These are phyloP conservation scores for Nigrograna mackinnonii DNA, from an alignment of 2,329 filamentous ascomycete species.

Conservation along the genomic window DNA sequence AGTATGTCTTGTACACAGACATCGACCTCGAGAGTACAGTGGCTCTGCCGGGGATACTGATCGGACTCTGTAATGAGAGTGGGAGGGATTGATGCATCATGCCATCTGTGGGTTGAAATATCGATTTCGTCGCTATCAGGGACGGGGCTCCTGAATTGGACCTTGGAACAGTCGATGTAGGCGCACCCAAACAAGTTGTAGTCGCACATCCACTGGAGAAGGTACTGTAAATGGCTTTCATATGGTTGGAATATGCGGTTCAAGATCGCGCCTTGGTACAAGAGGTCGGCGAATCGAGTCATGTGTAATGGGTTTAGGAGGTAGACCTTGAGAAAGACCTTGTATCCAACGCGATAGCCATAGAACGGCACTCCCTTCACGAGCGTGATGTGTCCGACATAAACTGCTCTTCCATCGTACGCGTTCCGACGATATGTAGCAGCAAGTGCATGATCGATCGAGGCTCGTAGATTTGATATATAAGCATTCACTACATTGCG, in stretches of 20 bases:
- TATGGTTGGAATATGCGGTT: constrained; percentile 85
- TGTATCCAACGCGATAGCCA: constrained; percentile 91
- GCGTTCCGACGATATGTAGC: constrained; percentile 80
- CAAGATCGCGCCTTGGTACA: constrained; percentile 87
- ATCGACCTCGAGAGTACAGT: constrained; percentile 89
- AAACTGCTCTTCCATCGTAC: constrained; percentile 69
- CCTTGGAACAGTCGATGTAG: constrained; percentile 74
- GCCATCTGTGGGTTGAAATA: constrained; percentile 72
- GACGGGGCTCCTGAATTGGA: constrained; percentile 75
- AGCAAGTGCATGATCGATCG: constrained; percentile 88
- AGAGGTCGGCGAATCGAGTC: constrained; percentile 82
- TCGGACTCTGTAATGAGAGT: constrained; percentile 64
- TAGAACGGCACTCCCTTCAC: constrained; percentile 96
- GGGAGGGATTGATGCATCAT: constrained; percentile 70
- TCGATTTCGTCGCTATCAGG: constrained; percentile 70
- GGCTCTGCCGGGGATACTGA: constrained; percentile 74
- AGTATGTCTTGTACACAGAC: constrained; percentile 85
- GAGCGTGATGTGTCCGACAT: constrained; percentile 87
- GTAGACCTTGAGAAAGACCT: constrained; percentile 91
- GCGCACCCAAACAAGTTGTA: constrained; percentile 96
- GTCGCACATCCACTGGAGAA: constrained; percentile 97
- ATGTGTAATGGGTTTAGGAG: constrained; percentile 85
- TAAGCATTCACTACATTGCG: constrained; percentile 67
- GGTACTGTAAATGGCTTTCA: constrained; percentile 89
- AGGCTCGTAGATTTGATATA: constrained; percentile 77